Conservation (phyloP, 106 monocot genomes). For the Amphibolis antarctica region DNA sequence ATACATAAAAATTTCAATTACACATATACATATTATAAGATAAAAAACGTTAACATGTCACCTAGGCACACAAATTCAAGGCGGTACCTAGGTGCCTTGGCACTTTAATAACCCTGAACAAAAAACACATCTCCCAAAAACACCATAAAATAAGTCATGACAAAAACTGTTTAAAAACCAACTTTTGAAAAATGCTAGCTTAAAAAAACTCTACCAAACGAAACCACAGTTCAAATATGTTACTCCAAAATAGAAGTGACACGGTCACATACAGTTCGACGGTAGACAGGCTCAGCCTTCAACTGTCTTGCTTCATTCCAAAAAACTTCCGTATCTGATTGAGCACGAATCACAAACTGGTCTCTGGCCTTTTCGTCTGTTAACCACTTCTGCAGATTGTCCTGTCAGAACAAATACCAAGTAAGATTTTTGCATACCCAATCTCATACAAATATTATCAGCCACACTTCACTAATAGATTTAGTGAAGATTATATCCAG, state of each 20-base stretch:
- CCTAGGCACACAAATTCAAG: no score
- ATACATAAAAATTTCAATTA: neutral
- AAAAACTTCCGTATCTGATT: conserved; percentile 55
- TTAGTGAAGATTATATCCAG: no score
- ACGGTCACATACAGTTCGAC: conserved; percentile 50
- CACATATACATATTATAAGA: no score
- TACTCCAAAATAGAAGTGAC: neutral
- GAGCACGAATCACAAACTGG: conserved; percentile 90
- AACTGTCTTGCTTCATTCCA: conserved; percentile 83
- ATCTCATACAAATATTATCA: neutral
- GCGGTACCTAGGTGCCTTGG: no score
- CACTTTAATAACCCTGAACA: no score
- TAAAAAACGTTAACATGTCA: no score
- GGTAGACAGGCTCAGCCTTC: conserved; percentile 74
- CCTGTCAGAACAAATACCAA: conserved; percentile 26
- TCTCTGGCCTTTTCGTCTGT: conserved; percentile 86
- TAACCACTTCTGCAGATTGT: conserved; percentile 80
- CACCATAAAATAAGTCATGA: no score
- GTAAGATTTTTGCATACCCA: neutral
- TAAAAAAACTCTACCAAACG: no score
- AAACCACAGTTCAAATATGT: no score
- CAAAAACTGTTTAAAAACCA: no score
- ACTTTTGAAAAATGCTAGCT: no score
- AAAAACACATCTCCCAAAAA: no score
- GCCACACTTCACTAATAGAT: neutral